Evolutionary conservation across 441 rosid species (phyloP).

Genomic region (Erodium texanum): DNA sequence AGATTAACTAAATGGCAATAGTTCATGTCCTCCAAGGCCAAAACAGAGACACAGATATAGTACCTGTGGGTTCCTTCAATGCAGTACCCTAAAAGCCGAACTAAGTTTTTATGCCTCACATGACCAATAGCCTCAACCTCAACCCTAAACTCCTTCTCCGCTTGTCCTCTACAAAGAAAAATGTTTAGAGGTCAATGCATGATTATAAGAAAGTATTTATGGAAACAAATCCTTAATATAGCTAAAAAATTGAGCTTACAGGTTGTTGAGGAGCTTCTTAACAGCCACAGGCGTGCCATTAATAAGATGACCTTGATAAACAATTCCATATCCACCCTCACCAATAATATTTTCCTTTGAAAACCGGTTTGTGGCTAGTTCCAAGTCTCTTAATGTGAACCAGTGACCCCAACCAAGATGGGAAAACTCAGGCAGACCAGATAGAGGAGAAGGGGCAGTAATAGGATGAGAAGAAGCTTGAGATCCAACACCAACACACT

Average conservation of each 20-base stretch:
- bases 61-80: slow-evolving; percentile 90
- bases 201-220: not conserved
- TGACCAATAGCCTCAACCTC: slow-evolving; percentile 97
- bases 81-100: slow-evolving; percentile 91
- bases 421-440: slow-evolving; percentile 74
- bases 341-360: slow-evolving; percentile 83
- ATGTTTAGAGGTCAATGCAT: no score
- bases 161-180: slow-evolving; percentile 63
- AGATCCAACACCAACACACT: not conserved
- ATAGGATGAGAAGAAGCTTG: slow-evolving; percentile 42
- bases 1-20: no score
- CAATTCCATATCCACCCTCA: slow-evolving; percentile 96
- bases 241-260: slow-evolving; percentile 39
- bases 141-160: slow-evolving; percentile 84
- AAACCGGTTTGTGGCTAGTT: slow-evolving; percentile 73
- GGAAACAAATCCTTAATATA: not conserved
- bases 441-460: slow-evolving; percentile 75
- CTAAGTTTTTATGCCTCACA: slow-evolving; percentile 93
- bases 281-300: slow-evolving; percentile 82
- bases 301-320: slow-evolving; percentile 60
- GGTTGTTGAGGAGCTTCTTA: slow-evolving; percentile 74
- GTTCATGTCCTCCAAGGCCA: no score
- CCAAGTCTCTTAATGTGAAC: slow-evolving; percentile 93
- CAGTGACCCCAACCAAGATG: slow-evolving; percentile 99
- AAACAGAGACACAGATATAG: slow-evolving; percentile 25